Evolutionary conservation across 192 early-diverging fungal genomes (phyloP).

Genomic region (Hyaloraphidium curvatum): DNA sequence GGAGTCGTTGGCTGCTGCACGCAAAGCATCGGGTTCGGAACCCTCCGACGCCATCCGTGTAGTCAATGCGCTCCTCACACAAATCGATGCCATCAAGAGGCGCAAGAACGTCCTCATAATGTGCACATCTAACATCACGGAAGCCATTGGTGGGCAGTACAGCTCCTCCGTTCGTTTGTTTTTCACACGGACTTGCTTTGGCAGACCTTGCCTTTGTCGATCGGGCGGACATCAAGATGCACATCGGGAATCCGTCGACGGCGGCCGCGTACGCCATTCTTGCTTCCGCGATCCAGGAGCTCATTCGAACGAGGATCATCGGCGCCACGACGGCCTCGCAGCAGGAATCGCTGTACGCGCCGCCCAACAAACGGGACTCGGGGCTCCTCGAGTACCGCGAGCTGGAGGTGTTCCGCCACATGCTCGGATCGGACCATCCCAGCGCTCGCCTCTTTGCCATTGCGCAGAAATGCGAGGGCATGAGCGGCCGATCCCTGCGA

Average conservation of each 20-base stretch:
- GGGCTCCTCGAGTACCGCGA: background rate
- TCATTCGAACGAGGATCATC: conserved; percentile 26
- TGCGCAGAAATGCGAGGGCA: conserved; percentile 16
- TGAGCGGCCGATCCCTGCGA: conserved; percentile 28
- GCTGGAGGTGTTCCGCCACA: background rate
- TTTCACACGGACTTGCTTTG: conserved; percentile 3
- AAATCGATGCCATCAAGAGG: conserved; percentile 41
- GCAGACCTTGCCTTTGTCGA: conserved; percentile 37
- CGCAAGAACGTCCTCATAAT: conserved; percentile 42
- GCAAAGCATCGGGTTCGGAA: conserved; percentile 7
- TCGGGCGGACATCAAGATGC: conserved; percentile 45
- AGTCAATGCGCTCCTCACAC: conserved; percentile 49
- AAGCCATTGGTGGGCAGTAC: conserved; percentile 28
- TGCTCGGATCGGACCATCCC: background rate
- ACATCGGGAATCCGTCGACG: conserved; percentile 24
- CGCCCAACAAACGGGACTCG: background rate
- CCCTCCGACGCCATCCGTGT: background rate
- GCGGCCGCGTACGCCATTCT: conserved; percentile 36
- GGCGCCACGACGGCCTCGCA: background rate
- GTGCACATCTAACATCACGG: conserved; percentile 51
- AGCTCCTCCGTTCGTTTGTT: conserved; percentile 6
- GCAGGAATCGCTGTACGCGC: background rate
- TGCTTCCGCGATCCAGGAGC: conserved; percentile 25
- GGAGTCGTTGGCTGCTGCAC: conserved; percentile 43
- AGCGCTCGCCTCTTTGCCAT: conserved; percentile 18